Percentiles rank a stretch among this genome's conserved stretches.
phyloP scores from a whole-genome alignment of 2,329 filamentous ascomycete genomes.

The Clathrospora elynae region DNA sequence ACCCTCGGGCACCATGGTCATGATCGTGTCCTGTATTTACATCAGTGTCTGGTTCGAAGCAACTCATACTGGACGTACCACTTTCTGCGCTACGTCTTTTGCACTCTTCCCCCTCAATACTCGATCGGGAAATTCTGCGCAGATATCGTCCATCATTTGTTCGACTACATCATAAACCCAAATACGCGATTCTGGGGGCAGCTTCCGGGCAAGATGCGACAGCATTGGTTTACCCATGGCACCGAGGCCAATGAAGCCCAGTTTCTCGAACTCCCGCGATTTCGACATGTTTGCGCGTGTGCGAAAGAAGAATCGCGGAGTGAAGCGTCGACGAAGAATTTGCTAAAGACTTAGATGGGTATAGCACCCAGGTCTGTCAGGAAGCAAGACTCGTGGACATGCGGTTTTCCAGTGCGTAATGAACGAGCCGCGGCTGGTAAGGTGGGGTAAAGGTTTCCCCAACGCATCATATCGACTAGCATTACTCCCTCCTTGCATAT shows the following conservation, averaged over 20 bases:
- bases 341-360: not conserved
- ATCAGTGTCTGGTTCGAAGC: conserved; percentile 4
- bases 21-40: conserved; percentile 52
- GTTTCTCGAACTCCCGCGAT: conserved; percentile 26
- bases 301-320: not conserved
- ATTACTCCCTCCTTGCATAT: conserved; percentile 1
- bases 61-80: conserved; percentile 43
- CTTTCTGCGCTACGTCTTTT: conserved; percentile 57
- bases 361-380: not conserved
- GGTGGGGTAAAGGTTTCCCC: conserved; percentile 17
- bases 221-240: conserved; percentile 62
- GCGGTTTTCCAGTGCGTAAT: not conserved
- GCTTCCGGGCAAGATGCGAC: conserved; percentile 56
- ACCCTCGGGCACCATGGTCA: conserved; percentile 62
- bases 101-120: conserved; percentile 51
- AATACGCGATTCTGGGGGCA: conserved; percentile 51
- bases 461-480: conserved; percentile 3
- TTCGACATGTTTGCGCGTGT: conserved; percentile 25
- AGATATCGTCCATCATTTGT: conserved; percentile 52
- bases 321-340: not conserved
- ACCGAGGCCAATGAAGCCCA: conserved; percentile 62
- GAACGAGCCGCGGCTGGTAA: conserved; percentile 6
- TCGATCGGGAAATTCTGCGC: conserved; percentile 46
- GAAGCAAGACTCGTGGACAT: not conserved
- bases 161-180: conserved; percentile 58